Evolutionary conservation across 129 eudicot genomes (phyloP).

Genomic region (Helichrysum umbraculigerum): DNA sequence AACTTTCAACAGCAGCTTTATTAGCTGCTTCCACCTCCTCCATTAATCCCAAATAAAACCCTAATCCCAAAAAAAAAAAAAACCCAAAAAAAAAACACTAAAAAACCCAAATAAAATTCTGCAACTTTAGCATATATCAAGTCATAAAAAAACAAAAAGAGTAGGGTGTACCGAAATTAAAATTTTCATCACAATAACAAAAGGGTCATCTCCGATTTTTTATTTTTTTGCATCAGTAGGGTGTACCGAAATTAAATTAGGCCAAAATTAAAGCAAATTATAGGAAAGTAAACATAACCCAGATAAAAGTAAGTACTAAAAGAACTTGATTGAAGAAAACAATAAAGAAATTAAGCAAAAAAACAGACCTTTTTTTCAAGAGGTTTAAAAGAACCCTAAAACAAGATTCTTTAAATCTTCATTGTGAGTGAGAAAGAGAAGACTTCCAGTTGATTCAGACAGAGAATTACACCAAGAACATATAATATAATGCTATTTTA

Average conservation of each 20-base stretch:
- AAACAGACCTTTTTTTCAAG: conserved; percentile 47
- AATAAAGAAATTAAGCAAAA: conserved; percentile 21
- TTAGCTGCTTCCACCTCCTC: conserved; percentile 90
- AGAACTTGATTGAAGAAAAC: conserved; percentile 19
- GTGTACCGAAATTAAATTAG: not conserved
- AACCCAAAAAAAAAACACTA: not conserved
- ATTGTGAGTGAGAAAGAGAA: conserved; percentile 64
- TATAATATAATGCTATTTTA: conserved; percentile 17
- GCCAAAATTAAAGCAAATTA: not conserved
- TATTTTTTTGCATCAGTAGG: not conserved
- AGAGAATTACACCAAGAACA: conserved; percentile 36
- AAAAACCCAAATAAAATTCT: not conserved
- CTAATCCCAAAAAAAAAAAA: conserved; percentile 21
- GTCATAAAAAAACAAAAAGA: not conserved
- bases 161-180: not conserved
- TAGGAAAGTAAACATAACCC: conserved; percentile 15
- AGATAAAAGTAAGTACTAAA: conserved; percentile 11
- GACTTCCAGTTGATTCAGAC: conserved; percentile 46
- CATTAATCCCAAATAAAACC: conserved; percentile 44
- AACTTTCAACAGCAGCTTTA: conserved; percentile 80
- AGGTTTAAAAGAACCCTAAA: conserved; percentile 33
- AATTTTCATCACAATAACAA: conserved; percentile 12
- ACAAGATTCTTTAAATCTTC: conserved; percentile 55
- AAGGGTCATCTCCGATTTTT: conserved; percentile 11
- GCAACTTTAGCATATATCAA: not conserved